Evolutionary conservation across 495 filamentous ascomycete genomes (phyloP).

Genomic region (Trichoderma gamsii): DNA sequence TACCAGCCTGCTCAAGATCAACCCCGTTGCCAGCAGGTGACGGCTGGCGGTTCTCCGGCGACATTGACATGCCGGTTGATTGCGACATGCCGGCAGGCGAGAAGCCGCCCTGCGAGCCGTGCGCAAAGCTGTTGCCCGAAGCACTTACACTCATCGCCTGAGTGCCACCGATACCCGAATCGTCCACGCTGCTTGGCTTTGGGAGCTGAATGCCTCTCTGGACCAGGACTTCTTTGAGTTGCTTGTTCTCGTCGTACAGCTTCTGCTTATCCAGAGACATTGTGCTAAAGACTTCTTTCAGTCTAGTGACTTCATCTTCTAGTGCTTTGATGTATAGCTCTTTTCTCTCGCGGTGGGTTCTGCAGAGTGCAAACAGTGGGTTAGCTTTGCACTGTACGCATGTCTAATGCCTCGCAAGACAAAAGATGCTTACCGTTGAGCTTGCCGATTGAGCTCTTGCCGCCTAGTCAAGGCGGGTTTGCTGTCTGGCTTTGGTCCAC

Average conservation of each 20-base stretch:
- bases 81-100: constrained; percentile 37
- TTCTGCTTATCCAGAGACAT: constrained; percentile 59
- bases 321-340: constrained; percentile 92
- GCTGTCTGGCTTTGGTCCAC: constrained; percentile 94
- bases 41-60: constrained; percentile 29
- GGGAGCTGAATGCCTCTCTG: constrained; percentile 63
- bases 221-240: constrained; percentile 66
- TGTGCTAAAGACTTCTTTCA: constrained; percentile 56
- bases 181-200: constrained; percentile 35
- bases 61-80: constrained; percentile 32
- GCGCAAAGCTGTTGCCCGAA: constrained; percentile 46
- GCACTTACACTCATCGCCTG: constrained; percentile 52
- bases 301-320: constrained; percentile 77
- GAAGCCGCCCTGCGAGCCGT: constrained; percentile 37
- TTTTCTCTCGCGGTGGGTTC: constrained; percentile 94
- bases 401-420: background rate
- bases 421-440: constrained; percentile 64
- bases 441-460: constrained; percentile 92
- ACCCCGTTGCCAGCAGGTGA: constrained; percentile 32
- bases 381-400: background rate
- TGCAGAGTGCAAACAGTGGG: constrained; percentile 17
- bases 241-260: constrained; percentile 67
- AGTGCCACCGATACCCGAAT: constrained; percentile 39
- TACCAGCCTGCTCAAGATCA: constrained; percentile 82
- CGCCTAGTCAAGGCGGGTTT: constrained; percentile 89